phyloP scores from a whole-genome alignment of 2,329 filamentous ascomycete species.

The Colletotrichum endophyticum region DNA sequence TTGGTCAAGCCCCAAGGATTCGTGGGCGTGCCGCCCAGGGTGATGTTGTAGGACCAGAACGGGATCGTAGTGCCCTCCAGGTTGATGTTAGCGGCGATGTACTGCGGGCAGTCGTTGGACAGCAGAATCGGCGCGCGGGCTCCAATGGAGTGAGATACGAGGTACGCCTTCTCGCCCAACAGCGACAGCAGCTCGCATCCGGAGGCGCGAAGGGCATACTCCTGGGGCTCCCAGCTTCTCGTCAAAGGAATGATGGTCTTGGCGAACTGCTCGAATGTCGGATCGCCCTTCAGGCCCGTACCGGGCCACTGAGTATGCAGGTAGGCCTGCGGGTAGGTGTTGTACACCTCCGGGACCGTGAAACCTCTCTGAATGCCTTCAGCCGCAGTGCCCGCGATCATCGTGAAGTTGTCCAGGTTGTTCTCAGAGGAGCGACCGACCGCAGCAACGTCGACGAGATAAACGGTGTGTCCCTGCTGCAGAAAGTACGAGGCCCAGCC shows the following conservation, averaged over 20 bases:
- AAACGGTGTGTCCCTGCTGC: slow-evolving; percentile 44
- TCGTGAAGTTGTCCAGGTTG: slow-evolving; percentile 22
- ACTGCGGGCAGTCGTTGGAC: slow-evolving; percentile 29
- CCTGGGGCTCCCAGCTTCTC: slow-evolving; percentile 29
- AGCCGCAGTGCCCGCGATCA: slow-evolving; percentile 20
- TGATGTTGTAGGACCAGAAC: slow-evolving; percentile 27
- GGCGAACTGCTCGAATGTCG: slow-evolving; percentile 32
- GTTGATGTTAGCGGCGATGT: slow-evolving; percentile 30
- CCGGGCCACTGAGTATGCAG: slow-evolving; percentile 46
- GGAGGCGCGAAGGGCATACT: slow-evolving; percentile 29
- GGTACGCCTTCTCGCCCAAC: slow-evolving; percentile 31
- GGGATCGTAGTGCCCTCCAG: slow-evolving; percentile 31
- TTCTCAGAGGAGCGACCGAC: slow-evolving; percentile 39
- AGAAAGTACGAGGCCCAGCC: slow-evolving; percentile 54
- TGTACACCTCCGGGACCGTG: slow-evolving; percentile 31
- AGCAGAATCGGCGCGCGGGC: slow-evolving; percentile 21
- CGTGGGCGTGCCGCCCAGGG: background rate
- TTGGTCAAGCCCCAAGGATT: slow-evolving; percentile 45
- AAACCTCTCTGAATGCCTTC: slow-evolving; percentile 31
- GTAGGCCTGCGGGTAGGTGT: slow-evolving; percentile 27
- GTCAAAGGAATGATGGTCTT: slow-evolving; percentile 31
- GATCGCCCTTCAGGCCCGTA: slow-evolving; percentile 27
- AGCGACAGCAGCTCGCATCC: slow-evolving; percentile 32
- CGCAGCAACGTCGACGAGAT: slow-evolving; percentile 46
- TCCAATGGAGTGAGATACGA: slow-evolving; percentile 36